Base-by-base conservation (phyloP, 139 green algal species). In the Chlorella ohadii region DNA sequence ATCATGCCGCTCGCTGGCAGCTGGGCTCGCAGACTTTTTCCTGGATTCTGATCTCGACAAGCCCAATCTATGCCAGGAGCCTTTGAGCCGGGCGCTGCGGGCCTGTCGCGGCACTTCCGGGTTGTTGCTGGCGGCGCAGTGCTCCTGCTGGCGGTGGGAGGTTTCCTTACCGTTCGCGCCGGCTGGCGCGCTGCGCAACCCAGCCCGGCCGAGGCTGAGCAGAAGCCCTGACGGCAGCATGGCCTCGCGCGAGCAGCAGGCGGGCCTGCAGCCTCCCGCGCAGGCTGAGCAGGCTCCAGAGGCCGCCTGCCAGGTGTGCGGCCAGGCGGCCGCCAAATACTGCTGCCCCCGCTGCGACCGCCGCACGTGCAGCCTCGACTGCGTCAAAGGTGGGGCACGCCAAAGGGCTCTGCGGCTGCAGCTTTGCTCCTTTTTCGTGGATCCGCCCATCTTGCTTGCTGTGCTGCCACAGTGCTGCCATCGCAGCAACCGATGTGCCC, bases 361-460 rank as follows among this genome's bases (percentile, higher is more conserved):
- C 15, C 71, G 78, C 31, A 90, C 87, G 6, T 92, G 88, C 82
- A 92, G 87, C 79, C 39, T 92, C 28, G 77, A 81, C 2, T 92
- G 88, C 78, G 84, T 91, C 68, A 91, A 92, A 44, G 80, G 74
- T 85, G 72, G 15, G 76, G n/a, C n/a, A n/a, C n/a, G n/a, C n/a
- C n/a, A n/a, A n/a, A n/a, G n/a, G n/a, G n/a, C n/a, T n/a, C n/a
- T n/a, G n/a, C n/a, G n/a, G n/a, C n/a, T n/a, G n/a, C n/a, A n/a
- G n/a, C n/a, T n/a, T n/a, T n/a, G n/a, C n/a, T n/a, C n/a, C n/a
- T n/a, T n/a, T n/a, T n/a, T n/a, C n/a, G n/a, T n/a, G n/a, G n/a
- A n/a, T n/a, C n/a, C n/a, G n/a, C n/a, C n/a, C n/a, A n/a, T n/a
- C n/a, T n/a, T n/a, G n/a, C n/a, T n/a, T 74, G 20, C 19, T 44